Evolutionary conservation across 1,284 basidiomycete genomes (phyloP).

Genomic region (Puccinia triticina): DNA sequence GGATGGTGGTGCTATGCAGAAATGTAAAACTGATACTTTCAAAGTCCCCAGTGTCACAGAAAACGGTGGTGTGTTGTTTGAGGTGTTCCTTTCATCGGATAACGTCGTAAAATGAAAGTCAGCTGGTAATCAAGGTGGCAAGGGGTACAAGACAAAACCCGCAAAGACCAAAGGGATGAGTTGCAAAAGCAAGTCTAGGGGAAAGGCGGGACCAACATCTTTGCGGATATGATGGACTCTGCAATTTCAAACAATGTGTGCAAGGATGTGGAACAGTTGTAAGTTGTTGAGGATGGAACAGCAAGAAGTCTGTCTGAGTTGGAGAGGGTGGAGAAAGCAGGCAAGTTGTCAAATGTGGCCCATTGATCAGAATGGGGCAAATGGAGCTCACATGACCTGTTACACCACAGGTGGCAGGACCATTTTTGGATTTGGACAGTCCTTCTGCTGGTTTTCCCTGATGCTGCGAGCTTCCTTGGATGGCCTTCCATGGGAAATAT

Average conservation of each 20-base stretch:
- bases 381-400: not conserved
- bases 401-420: not conserved
- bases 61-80: slow-evolving; percentile 83
- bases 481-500: too few species aligned
- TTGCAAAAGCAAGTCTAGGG: not conserved
- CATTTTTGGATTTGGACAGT: too few species aligned
- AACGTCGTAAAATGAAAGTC: not conserved
- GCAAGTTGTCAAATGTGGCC: not conserved
- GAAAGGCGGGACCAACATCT: not conserved
- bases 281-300: too few species aligned
- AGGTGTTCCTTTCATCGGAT: slow-evolving; percentile 67
- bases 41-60: slow-evolving; percentile 51
- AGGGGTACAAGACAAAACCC: not conserved
- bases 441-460: too few species aligned
- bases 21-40: slow-evolving; percentile 41
- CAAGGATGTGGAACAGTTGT: not conserved
- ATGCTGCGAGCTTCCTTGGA: too few species aligned
- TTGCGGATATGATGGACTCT: not conserved
- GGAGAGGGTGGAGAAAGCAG: not conserved
- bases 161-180: too few species aligned
- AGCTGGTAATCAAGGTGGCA: not conserved
- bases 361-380: not conserved
- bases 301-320: not conserved
- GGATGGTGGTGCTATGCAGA: not conserved
- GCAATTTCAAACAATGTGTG: not conserved